Base-by-base conservation (phyloP, 1,284 basidiomycete genomes). In the Ceratobasidium sp. region DNA sequence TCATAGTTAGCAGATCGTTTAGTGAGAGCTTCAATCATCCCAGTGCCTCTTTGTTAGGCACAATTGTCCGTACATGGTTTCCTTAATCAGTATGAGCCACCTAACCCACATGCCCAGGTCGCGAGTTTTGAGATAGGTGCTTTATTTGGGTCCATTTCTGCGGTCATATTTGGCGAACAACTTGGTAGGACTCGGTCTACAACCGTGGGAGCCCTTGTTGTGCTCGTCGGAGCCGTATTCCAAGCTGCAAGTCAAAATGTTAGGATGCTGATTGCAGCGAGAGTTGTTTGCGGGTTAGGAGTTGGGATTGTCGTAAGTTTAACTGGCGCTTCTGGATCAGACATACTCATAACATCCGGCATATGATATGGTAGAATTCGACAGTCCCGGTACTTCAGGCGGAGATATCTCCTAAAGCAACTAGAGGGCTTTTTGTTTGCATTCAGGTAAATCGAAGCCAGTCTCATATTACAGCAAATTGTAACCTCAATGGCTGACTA, bases 121-220 rank as follows among this genome's bases (percentile, higher is more conserved):
- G 68, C 68, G 20, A 70, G 55, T 28, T 55, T 70, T 12, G 68
- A 70, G n/a, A 70, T 70, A 28, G 51, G 49, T 56, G 68, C 51
- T 70, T 53, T 33, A 28, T 56, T n/a, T n/a, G 10, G 49, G 68
- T 33, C 56, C 68, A 39, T 18, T 70, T 10, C 9, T 56, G 9
- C 49, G 1, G 42, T 46, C 2, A 6, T 51, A 26, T 23, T 68
- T 26, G 66, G 66, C 23, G 66, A 68, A 51, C 66, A 20, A 12
- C 66, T 68, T 42, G 66, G 66, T 10, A 33, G 66, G 20, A 68
- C 40, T 3, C 9, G 18, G 3, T 68, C 40, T 7, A 68, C 66
- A 18, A 26, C 66, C 18, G 5, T 68, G n/a, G 66, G 66, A 3
- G 44, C 44, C 13, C 18, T 49, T 26, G 66, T 51, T 3, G 51